phyloP scores from a whole-genome alignment of 768 basidiomycete species.

The Pleurotus eryngii region DNA sequence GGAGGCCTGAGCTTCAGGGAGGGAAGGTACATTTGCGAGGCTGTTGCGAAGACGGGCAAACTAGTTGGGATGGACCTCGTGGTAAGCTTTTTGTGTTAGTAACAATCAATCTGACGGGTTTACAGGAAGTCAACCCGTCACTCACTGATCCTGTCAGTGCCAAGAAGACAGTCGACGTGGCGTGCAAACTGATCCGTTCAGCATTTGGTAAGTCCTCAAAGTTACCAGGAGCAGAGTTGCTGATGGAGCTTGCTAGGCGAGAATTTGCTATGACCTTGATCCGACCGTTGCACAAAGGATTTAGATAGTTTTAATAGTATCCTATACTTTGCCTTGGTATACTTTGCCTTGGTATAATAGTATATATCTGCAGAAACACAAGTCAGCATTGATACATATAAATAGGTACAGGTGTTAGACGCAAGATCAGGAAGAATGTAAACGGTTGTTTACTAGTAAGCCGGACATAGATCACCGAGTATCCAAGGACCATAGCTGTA shows the following conservation, averaged over 20 bases:
- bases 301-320: no score
- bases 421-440: not conserved
- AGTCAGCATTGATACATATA: not conserved
- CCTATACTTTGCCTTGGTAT: not conserved
- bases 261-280: not conserved
- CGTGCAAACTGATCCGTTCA: conserved; percentile 60
- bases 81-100: conserved; percentile 34
- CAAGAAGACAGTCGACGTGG: conserved; percentile 71
- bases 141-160: conserved; percentile 54
- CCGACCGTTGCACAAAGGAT: not conserved
- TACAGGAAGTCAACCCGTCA: conserved; percentile 74
- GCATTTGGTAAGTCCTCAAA: conserved; percentile 46
- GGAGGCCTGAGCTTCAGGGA: conserved; percentile 81
- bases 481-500: conserved; percentile 30
- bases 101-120: not conserved
- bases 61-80: conserved; percentile 74
- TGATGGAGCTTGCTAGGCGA: not conserved
- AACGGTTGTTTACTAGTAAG: conserved; percentile 22
- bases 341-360: not conserved
- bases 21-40: conserved; percentile 77
- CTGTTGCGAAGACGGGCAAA: conserved; percentile 70
- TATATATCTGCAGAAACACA: not conserved
- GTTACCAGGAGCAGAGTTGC: not conserved
- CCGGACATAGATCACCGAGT: conserved; percentile 64
- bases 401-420: not conserved